Percentiles rank a stretch among this genome's conserved stretches.
phyloP scores from a whole-genome alignment of 2,329 filamentous ascomycete genomes.

The Berkeleyomyces rouxiae region DNA sequence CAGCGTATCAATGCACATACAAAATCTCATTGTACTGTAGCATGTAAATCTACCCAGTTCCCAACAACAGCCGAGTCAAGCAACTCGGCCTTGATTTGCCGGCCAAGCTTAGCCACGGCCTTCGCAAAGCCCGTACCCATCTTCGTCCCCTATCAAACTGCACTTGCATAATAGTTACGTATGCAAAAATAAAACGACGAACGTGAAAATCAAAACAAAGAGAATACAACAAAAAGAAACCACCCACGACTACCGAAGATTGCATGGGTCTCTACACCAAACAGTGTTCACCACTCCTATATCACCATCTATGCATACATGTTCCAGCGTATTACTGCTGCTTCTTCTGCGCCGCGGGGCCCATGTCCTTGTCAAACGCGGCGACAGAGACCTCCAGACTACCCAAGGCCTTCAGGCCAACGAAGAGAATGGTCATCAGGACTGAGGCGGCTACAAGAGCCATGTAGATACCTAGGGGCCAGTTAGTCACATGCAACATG shows the following conservation, averaged over 20 bases:
- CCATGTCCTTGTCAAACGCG: constrained; percentile 93
- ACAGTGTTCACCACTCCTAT: not conserved
- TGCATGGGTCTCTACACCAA: not conserved
- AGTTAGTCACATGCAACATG: not conserved
- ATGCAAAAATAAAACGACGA: not conserved
- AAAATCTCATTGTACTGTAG: not conserved
- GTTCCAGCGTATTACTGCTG: constrained; percentile 15
- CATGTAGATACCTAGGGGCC: constrained; percentile 68
- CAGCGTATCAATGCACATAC: not conserved
- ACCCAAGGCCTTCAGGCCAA: constrained; percentile 58
- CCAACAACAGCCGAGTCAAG: not conserved
- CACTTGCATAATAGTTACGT: not conserved
- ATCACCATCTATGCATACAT: not conserved
- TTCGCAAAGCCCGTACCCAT: not conserved
- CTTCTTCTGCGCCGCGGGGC: constrained; percentile 77
- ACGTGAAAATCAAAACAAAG: not conserved
- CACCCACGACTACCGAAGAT: not conserved
- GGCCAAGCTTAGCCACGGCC: not conserved
- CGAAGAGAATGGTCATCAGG: constrained; percentile 59
- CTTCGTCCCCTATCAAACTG: not conserved
- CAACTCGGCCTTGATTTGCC: not conserved
- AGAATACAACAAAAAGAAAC: not conserved
- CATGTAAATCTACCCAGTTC: not conserved
- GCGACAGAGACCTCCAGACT: constrained; percentile 83
- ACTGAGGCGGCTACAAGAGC: constrained; percentile 53